phyloP scores from a whole-genome alignment of 305 asterid species.

The Nicotiana rustica region DNA sequence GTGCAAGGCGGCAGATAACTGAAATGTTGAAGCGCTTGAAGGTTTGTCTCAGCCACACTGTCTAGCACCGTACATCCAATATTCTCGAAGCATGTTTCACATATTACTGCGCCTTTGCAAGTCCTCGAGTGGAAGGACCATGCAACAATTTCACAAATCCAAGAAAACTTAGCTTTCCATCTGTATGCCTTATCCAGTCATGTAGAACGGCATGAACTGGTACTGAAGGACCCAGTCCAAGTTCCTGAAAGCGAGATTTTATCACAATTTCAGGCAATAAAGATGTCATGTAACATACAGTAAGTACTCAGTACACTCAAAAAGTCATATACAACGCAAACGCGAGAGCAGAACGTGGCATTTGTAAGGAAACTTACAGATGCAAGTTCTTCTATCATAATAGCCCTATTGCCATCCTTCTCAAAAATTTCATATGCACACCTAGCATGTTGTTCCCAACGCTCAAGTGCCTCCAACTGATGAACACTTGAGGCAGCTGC shows the following conservation, averaged over 20 bases:
- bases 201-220: constrained; percentile 70
- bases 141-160: constrained; percentile 67
- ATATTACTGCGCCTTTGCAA: constrained; percentile 51
- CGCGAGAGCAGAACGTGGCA: constrained; percentile 12
- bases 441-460: constrained; percentile 72
- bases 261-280: neutral
- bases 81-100: constrained; percentile 18
- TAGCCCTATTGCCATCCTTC: constrained; percentile 70
- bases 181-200: constrained; percentile 69
- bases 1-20: neutral
- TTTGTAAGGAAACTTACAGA: constrained; percentile 52
- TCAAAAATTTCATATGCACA: constrained; percentile 73
- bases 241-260: constrained; percentile 59
- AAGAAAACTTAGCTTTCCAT: constrained; percentile 69
- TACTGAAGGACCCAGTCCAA: constrained; percentile 65
- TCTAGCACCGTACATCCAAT: neutral
- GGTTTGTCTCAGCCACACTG: constrained; percentile 19
- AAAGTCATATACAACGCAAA: neutral
- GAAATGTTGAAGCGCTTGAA: neutral
- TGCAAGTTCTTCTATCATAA: constrained; percentile 75
- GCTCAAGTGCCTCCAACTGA: constrained; percentile 67
- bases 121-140: constrained; percentile 51
- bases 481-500: constrained; percentile 67
- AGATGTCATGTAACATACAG: constrained; percentile 3
- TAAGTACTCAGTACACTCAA: neutral